A percentile compares a stretch with the other conserved stretches of the same genome.
These are phyloP conservation scores for Candida dajiaensis DNA, from an alignment of 805 yeast species.

Conservation along the genomic window DNA sequence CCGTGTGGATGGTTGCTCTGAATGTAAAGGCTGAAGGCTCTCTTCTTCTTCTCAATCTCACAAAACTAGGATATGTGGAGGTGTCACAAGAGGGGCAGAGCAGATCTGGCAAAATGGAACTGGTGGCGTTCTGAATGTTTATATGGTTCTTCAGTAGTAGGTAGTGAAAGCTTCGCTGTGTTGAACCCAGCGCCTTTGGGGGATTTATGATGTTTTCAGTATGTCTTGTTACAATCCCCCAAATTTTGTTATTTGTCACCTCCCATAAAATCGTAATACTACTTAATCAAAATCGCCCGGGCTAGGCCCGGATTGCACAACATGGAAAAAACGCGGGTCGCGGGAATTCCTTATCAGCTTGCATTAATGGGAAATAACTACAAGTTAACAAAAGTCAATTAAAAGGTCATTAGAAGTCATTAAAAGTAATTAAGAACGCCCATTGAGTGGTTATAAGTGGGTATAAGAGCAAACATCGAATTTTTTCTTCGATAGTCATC, in stretches of 20 bases:
- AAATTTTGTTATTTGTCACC: not conserved
- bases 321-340: not conserved
- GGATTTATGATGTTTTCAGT: not conserved
- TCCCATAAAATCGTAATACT: not conserved
- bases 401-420: too few species aligned
- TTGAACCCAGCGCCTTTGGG: not conserved
- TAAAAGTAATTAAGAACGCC: not conserved
- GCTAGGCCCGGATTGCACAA: not conserved
- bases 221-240: not conserved
- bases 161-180: not conserved
- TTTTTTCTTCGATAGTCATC: not conserved
- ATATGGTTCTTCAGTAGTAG: not conserved
- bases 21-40: not conserved
- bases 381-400: not conserved
- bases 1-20: not conserved
- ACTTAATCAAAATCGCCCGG: not conserved
- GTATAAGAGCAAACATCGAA: not conserved
- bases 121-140: not conserved
- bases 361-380: not conserved
- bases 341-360: not conserved
- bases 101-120: not conserved
- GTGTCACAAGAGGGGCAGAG: not conserved
- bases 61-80: not conserved
- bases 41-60: not conserved
- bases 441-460: not conserved